These are phyloP conservation scores for Fusarium sarcochroum DNA, from an alignment of 2,329 filamentous ascomycete genomes.

Conservation along the genomic window DNA sequence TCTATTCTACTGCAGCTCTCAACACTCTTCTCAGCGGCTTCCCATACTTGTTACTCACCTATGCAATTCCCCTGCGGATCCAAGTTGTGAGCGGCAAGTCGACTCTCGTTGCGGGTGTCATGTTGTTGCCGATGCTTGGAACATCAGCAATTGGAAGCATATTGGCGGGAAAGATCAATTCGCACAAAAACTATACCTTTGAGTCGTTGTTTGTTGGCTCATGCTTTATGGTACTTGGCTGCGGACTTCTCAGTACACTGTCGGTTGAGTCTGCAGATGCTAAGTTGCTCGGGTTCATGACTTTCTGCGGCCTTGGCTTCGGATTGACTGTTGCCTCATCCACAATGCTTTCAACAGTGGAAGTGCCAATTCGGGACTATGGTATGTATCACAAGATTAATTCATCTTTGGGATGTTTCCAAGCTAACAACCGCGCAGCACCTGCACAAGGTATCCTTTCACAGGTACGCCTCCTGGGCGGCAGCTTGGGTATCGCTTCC, in stretches of 20 bases:
- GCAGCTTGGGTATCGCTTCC: constrained; percentile 67
- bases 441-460: constrained; percentile 67
- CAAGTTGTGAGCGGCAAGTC: constrained; percentile 65
- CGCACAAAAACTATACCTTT: constrained; percentile 57
- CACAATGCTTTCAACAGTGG: constrained; percentile 61
- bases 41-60: constrained; percentile 64
- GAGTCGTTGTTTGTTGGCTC: constrained; percentile 61
- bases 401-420: constrained; percentile 1
- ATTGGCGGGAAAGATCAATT: constrained; percentile 59
- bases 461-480: constrained; percentile 66
- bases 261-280: constrained; percentile 54
- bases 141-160: constrained; percentile 62
- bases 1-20: constrained; percentile 59
- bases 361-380: constrained; percentile 61
- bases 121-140: constrained; percentile 68
- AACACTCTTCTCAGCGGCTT: constrained; percentile 66
- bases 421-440: constrained; percentile 53
- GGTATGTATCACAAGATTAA: constrained; percentile 51
- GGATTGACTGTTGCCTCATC: constrained; percentile 63
- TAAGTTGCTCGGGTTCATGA: constrained; percentile 64
- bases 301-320: constrained; percentile 67
- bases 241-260: constrained; percentile 61
- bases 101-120: constrained; percentile 62
- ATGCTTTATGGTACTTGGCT: constrained; percentile 61
- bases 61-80: constrained; percentile 63